phyloP scores from a whole-genome alignment of 1,284 basidiomycete genomes.

The Tetrapyrgos nigripes region DNA sequence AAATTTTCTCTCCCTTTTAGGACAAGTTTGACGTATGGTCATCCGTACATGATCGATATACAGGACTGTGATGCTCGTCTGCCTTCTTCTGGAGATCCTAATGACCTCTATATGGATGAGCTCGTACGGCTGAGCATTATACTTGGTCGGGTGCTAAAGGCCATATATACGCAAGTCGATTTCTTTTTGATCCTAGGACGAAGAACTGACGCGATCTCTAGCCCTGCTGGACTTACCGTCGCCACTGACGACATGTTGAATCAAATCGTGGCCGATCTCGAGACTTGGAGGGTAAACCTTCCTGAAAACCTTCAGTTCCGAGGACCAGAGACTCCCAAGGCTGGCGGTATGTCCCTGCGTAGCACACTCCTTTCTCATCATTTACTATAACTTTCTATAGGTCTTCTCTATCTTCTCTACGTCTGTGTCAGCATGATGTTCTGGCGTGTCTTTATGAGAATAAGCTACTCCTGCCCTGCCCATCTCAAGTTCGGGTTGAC shows the following conservation, averaged over 20 bases:
- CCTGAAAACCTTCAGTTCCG: constrained; percentile 79
- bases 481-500: constrained; percentile 88
- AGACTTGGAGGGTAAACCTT: constrained; percentile 77
- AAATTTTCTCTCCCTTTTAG: constrained; percentile 41
- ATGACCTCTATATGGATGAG: constrained; percentile 82
- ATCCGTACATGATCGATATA: constrained; percentile 92
- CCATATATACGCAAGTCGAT: constrained; percentile 77
- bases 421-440: constrained; percentile 91
- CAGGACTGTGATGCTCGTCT: constrained; percentile 92
- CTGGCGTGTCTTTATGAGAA: constrained; percentile 95
- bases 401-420: constrained; percentile 85
- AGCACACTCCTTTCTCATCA: not conserved
- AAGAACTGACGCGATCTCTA: constrained; percentile 35
- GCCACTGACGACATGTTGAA: constrained; percentile 82
- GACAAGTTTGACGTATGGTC: constrained; percentile 82
- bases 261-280: constrained; percentile 75
- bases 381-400: constrained; percentile 41
- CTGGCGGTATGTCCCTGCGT: constrained; percentile 59
- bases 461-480: constrained; percentile 85
- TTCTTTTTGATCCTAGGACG: constrained; percentile 10
- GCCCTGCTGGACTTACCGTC: constrained; percentile 85
- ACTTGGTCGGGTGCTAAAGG: constrained; percentile 87
- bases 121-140: constrained; percentile 88
- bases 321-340: constrained; percentile 66
- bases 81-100: constrained; percentile 77